Base-by-base conservation (phyloP, 805 yeast genomes). In the Blastobotrys parvus region DNA sequence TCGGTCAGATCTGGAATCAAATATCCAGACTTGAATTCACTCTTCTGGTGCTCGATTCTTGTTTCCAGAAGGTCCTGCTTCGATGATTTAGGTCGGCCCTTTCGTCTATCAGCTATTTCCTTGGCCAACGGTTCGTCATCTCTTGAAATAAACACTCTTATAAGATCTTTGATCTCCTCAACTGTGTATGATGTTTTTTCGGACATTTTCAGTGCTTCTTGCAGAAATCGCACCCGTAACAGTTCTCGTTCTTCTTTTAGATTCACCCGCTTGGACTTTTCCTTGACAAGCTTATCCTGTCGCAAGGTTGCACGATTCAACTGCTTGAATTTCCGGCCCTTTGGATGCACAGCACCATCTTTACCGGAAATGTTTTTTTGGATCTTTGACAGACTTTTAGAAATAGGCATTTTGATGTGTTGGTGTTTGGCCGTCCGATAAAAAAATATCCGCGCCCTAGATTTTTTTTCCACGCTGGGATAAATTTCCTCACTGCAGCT, bases 261-360 rank as follows among this genome's bases (percentile, higher is more conserved):
- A 46, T 73, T 70, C 39, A 75, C 74, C 10, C 67, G 53, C 40
- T 69, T 70, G 18, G 70, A 61, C 57, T 82, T 84, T 58, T 74
- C 77, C 40, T 69, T 69, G 30, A 70, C 74, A 41, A 90, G 63
- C 59, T 83, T 85, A 39, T 70, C 71, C 49, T 89, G 94, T 61
- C 98, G 75, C 36, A 87, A 64, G 1, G 94, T 77, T n/a, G 97
- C 97, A 49, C 92, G 70, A 44, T 80, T 80, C 41, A 90, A 66
- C 59, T 82, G 86, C 62, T 82, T 82, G 61, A 87, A 82, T 62
- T 88, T 90, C 42, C 96, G 74, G 7, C 97, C 95, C 56, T 80
- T 82, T 18, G 94, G 92, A 59, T 90, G 97, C 52, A 83, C 66
- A 31, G 74, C 68, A 35, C 74, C 76, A 33, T 73, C 75, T 46